Evolutionary conservation across 169 alveolate genomes (phyloP).

Genomic region (Theileria parva): DNA sequence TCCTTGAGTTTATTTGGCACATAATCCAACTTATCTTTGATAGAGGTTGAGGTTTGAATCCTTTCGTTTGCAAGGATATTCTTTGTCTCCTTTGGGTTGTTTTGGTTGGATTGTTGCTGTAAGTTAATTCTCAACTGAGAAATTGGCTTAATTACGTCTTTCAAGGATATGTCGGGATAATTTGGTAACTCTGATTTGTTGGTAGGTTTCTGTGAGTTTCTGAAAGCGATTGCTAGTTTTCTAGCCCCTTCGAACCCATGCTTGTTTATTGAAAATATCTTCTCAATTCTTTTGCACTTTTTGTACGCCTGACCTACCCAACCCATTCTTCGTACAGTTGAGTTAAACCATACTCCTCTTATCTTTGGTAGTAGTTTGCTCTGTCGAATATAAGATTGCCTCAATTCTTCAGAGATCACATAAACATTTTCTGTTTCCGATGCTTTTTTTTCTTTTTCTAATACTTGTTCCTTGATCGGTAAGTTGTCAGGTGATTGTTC

Average conservation of each 20-base stretch:
- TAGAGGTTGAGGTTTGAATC: not conserved
- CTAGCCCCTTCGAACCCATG: conserved; percentile 82
- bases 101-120: not conserved
- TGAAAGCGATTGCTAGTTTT: conserved; percentile 75
- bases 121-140: conserved; percentile 17
- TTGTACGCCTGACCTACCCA: conserved; percentile 85
- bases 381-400: conserved; percentile 71
- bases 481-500: conserved; percentile 57
- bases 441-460: conserved; percentile 42
- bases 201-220: conserved; percentile 80
- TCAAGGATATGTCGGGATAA: conserved; percentile 16
- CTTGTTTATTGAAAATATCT: conserved; percentile 76
- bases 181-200: conserved; percentile 7
- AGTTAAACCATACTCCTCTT: conserved; percentile 81
- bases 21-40: not conserved
- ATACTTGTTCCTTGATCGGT: conserved; percentile 24
- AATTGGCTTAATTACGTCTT: conserved; percentile 22
- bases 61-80: not conserved
- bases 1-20: not conserved
- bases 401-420: conserved; percentile 69
- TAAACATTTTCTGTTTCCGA: not conserved
- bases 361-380: conserved; percentile 77
- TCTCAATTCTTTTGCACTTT: conserved; percentile 80
- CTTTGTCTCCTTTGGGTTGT: not conserved
- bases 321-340: conserved; percentile 81